These are phyloP conservation scores for Friedmanniomyces endolithicus DNA, from an alignment of 495 filamentous ascomycete species.

Conservation along the genomic window DNA sequence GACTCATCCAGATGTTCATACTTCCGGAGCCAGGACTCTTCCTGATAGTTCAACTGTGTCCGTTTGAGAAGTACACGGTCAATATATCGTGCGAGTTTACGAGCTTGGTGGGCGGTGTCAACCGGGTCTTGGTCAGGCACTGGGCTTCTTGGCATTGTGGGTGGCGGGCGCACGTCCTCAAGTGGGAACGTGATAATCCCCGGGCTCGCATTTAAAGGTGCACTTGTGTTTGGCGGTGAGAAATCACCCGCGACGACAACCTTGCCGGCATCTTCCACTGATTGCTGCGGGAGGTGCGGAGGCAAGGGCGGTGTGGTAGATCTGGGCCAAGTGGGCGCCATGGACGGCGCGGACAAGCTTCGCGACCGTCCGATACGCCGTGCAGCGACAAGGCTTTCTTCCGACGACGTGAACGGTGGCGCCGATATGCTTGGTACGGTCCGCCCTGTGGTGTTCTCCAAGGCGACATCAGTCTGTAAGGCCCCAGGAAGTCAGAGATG, in stretches of 20 bases:
- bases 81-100: neutral
- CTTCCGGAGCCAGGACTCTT: neutral
- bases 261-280: neutral
- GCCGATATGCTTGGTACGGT: too few relatives aligned
- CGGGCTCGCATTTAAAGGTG: neutral
- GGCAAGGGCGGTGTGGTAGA: neutral
- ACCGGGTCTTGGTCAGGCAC: neutral
- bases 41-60: neutral
- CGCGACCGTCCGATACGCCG: too few relatives aligned
- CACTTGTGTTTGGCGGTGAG: neutral
- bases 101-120: neutral
- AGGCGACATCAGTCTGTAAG: too few relatives aligned
- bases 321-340: too few relatives aligned
- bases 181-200: neutral
- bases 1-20: neutral
- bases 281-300: neutral
- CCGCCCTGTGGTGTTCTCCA: too few relatives aligned
- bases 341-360: too few relatives aligned
- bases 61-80: neutral
- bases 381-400: too few relatives aligned
- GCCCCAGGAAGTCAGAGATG: too few relatives aligned
- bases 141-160: neutral
- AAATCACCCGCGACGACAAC: neutral
- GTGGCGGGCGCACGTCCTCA: neutral
- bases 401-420: too few relatives aligned